These are phyloP conservation scores for Phellopilus nigrolimitatus DNA, from an alignment of 1,284 basidiomycete species.

Conservation along the genomic window DNA sequence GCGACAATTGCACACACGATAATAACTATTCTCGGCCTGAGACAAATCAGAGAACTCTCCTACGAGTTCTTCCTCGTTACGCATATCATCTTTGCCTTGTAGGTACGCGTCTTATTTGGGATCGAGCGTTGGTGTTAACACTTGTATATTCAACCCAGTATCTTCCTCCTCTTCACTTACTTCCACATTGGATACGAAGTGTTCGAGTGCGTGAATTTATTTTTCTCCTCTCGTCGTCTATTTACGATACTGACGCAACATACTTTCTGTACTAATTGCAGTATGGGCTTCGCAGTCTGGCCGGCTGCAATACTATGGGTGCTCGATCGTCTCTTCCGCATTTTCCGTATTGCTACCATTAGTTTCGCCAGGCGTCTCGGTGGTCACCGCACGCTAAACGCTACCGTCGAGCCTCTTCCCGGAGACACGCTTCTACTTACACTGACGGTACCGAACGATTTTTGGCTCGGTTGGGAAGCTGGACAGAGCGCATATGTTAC, in stretches of 20 bases:
- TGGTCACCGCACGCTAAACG: constrained; percentile 18
- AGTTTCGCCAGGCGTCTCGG: constrained; percentile 1
- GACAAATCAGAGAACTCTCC: constrained; percentile 34
- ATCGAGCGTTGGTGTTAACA: neutral
- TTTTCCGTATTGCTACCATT: constrained; percentile 27
- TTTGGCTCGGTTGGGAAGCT: constrained; percentile 33
- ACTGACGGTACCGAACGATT: constrained; percentile 26
- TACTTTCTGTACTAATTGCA: constrained; percentile 15
- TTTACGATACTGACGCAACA: no score
- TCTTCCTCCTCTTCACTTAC: constrained; percentile 31
- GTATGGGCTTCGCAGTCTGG: constrained; percentile 32
- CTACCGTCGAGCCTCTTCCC: constrained; percentile 35
- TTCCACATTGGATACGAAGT: constrained; percentile 25
- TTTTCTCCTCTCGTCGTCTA: neutral
- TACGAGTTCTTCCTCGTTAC: constrained; percentile 45
- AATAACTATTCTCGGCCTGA: constrained; percentile 34
- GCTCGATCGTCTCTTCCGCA: constrained; percentile 38
- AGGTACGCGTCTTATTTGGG: constrained; percentile 11
- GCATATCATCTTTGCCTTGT: constrained; percentile 39
- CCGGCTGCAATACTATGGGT: constrained; percentile 43
- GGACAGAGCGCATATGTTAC: constrained; percentile 44
- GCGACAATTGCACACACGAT: constrained; percentile 36
- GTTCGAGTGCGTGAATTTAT: neutral
- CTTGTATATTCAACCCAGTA: constrained; percentile 20
- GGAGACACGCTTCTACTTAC: constrained; percentile 42